These are phyloP conservation scores for Aspergillus saccharolyticus DNA, from an alignment of 495 filamentous ascomycete species.

Conservation along the genomic window DNA sequence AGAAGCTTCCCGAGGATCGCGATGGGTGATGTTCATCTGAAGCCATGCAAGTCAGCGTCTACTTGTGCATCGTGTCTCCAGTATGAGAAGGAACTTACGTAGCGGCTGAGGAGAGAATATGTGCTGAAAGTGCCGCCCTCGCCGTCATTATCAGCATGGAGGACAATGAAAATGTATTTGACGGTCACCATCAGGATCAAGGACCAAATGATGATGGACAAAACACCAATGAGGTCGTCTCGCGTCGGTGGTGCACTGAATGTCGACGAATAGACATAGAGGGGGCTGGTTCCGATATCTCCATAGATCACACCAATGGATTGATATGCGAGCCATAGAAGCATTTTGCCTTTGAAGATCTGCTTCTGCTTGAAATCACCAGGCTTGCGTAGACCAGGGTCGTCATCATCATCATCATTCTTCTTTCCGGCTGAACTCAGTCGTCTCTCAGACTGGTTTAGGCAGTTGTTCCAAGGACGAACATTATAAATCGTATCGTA, in stretches of 20 bases:
- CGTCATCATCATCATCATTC: conserved; percentile 18
- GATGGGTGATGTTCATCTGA: conserved; percentile 22
- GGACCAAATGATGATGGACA: conserved; percentile 72
- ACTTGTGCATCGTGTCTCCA: background rate
- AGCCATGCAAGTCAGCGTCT: background rate
- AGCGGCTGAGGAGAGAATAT: conserved; percentile 66
- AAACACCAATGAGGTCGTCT: conserved; percentile 60
- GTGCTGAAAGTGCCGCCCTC: conserved; percentile 73
- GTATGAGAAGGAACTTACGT: conserved; percentile 42
- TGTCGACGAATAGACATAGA: conserved; percentile 70
- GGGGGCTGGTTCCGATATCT: conserved; percentile 70
- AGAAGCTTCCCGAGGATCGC: conserved; percentile 29
- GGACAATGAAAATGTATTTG: conserved; percentile 67
- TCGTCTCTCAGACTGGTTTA: background rate
- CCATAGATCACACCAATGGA: conserved; percentile 71
- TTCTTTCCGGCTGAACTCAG: conserved; percentile 5
- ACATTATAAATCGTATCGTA: conserved; percentile 5
- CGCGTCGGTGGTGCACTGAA: conserved; percentile 53
- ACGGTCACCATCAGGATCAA: conserved; percentile 68
- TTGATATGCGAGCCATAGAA: conserved; percentile 57
- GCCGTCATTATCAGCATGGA: conserved; percentile 69
- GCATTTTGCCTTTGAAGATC: conserved; percentile 21
- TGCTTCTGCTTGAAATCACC: conserved; percentile 20
- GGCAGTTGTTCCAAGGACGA: conserved; percentile 3
- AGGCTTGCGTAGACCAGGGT: conserved; percentile 18